Evolutionary conservation across 805 yeast species (phyloP).

Genomic region (Cyberlindnera xishuangbannaensis): DNA sequence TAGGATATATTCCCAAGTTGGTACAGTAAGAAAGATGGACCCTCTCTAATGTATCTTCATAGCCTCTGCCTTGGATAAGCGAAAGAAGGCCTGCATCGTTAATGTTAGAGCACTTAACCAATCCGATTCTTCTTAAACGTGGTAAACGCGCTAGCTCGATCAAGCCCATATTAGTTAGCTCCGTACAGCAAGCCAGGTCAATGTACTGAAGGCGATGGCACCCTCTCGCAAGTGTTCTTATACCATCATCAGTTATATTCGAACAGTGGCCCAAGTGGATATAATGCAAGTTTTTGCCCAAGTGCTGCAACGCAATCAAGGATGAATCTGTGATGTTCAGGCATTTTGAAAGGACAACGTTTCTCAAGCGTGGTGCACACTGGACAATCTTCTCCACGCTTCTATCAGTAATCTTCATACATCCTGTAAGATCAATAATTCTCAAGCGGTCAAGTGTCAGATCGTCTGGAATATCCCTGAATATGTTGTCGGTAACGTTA

Average conservation of each 20-base stretch:
- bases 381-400: conserved; percentile 66
- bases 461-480: conserved; percentile 45
- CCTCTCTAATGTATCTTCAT: conserved; percentile 80
- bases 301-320: conserved; percentile 58
- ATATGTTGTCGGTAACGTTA: conserved; percentile 62
- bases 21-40: conserved; percentile 92
- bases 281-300: conserved; percentile 80
- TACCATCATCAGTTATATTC: conserved; percentile 85
- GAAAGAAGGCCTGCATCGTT: conserved; percentile 78
- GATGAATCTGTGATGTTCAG: conserved; percentile 79
- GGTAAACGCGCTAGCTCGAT: conserved; percentile 72
- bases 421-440: conserved; percentile 78
- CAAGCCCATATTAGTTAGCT: conserved; percentile 78
- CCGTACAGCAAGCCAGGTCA: conserved; percentile 91
- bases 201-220: conserved; percentile 88
- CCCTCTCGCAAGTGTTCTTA: conserved; percentile 60
- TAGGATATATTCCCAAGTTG: conserved; percentile 71
- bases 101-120: conserved; percentile 85
- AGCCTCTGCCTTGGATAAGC: conserved; percentile 60
- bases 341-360: conserved; percentile 87
- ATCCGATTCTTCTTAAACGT: conserved; percentile 80
- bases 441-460: conserved; percentile 60
- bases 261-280: conserved; percentile 93
- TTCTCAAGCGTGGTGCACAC: conserved; percentile 80
- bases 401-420: conserved; percentile 74